phyloP scores from a whole-genome alignment of 805 yeast genomes.

The Kazachstania africana region DNA sequence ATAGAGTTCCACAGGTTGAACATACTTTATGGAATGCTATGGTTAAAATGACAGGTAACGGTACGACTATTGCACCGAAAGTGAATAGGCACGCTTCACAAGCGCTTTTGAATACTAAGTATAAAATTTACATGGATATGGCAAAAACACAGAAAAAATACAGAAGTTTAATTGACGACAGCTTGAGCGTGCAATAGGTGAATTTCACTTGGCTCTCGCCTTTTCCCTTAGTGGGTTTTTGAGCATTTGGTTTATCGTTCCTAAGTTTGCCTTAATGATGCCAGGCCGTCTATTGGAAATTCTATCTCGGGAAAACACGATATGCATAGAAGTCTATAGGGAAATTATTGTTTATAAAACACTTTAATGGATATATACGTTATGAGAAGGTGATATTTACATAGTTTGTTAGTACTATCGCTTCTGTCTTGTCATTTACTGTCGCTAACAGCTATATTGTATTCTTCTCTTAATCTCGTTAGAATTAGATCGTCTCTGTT shows the following conservation, averaged over 20 bases:
- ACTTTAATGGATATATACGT: no score
- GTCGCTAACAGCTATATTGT: no score
- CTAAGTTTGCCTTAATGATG: no score
- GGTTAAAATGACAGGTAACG: constrained; percentile 75
- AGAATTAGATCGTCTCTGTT: constrained; percentile 15
- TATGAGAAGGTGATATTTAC: no score
- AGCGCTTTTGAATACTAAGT: constrained; percentile 63
- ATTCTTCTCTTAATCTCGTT: constrained; percentile 9
- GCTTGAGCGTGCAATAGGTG: not conserved
- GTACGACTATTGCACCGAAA: constrained; percentile 65
- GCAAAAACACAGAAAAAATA: constrained; percentile 70
- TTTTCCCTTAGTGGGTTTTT: not conserved
- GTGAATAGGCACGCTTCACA: constrained; percentile 49
- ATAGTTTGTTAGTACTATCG: no score
- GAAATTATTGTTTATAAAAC: no score
- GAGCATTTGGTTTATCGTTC: no score
- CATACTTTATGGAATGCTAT: constrained; percentile 79
- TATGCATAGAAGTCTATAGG: no score
- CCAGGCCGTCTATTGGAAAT: no score
- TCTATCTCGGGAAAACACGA: no score
- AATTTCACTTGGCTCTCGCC: not conserved
- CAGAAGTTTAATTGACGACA: constrained; percentile 52
- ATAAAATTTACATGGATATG: constrained; percentile 79
- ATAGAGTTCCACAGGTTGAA: no score
- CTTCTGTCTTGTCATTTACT: not conserved